Evolutionary conservation across 768 basidiomycete genomes (phyloP).

Genomic region (Paxillus involutus): DNA sequence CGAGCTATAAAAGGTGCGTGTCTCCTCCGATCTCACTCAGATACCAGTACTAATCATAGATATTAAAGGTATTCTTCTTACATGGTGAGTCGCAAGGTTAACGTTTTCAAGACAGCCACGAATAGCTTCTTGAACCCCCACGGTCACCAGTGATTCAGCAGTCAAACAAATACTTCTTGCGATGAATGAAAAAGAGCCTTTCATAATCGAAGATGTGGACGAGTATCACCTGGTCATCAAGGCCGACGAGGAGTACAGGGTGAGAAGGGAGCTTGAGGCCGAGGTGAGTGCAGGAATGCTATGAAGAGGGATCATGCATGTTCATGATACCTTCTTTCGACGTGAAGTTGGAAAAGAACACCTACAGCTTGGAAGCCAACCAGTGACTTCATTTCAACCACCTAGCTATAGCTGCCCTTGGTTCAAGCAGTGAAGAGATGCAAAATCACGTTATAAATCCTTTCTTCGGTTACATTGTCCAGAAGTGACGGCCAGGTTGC

Average conservation of each 20-base stretch:
- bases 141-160: slow-evolving; percentile 66
- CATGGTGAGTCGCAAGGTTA: slow-evolving; percentile 47
- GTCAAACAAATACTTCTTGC: slow-evolving; percentile 85
- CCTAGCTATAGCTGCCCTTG: not conserved
- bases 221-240: slow-evolving; percentile 83
- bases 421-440: no score
- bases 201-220: slow-evolving; percentile 87
- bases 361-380: slow-evolving; percentile 63
- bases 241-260: slow-evolving; percentile 75
- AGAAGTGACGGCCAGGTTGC: no score
- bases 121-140: not conserved
- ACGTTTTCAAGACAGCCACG: not conserved
- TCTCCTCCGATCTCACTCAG: slow-evolving; percentile 4
- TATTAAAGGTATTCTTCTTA: slow-evolving; percentile 58
- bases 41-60: slow-evolving; percentile 1
- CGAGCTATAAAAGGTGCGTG: slow-evolving; percentile 62
- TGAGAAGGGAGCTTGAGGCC: slow-evolving; percentile 68
- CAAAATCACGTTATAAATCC: no score
- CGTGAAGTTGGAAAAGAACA: slow-evolving; percentile 78
- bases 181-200: slow-evolving; percentile 78
- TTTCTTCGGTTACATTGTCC: no score
- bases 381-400: slow-evolving; percentile 5
- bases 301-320: not conserved
- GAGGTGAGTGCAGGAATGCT: slow-evolving; percentile 54
- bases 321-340: slow-evolving; percentile 1